A percentile compares a stretch with the other conserved stretches of the same genome.
Evolutionary conservation across 257 asterid species (phyloP).

Genomic region (Solanum paucissectum): DNA sequence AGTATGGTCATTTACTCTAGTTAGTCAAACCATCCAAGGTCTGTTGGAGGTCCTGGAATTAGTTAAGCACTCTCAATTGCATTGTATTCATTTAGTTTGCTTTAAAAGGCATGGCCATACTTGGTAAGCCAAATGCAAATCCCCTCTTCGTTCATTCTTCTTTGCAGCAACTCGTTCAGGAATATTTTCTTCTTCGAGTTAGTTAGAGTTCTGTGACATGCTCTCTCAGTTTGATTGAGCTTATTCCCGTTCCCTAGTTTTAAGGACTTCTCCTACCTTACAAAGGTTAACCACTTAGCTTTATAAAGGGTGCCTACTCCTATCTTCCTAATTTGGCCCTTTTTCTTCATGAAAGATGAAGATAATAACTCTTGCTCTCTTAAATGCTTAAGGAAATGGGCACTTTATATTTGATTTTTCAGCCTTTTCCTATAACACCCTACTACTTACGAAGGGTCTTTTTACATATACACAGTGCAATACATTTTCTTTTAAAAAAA

Average conservation of each 20-base stretch:
- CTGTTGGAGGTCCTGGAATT: neutral
- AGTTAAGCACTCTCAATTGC: neutral
- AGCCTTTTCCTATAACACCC: neutral
- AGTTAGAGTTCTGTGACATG: neutral
- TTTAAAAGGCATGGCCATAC: neutral
- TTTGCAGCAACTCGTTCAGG: neutral
- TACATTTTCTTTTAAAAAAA: neutral
- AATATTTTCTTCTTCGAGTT: neutral
- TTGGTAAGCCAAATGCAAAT: neutral
- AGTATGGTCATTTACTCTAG: neutral
- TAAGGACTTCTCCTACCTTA: neutral
- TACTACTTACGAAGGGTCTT: neutral
- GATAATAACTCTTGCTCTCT: neutral
- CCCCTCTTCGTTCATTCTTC: neutral
- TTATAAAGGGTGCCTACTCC: neutral
- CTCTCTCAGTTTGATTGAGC: neutral
- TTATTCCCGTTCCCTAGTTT: neutral
- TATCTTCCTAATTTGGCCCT: neutral
- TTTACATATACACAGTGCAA: neutral
- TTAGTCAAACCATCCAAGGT: neutral
- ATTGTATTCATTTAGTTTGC: neutral
- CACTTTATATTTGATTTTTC: neutral
- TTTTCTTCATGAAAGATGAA: neutral
- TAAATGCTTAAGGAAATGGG: neutral
- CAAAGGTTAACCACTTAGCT: neutral